phyloP scores from a whole-genome alignment of 2,329 filamentous ascomycete species.

The Xylaria sp. region DNA sequence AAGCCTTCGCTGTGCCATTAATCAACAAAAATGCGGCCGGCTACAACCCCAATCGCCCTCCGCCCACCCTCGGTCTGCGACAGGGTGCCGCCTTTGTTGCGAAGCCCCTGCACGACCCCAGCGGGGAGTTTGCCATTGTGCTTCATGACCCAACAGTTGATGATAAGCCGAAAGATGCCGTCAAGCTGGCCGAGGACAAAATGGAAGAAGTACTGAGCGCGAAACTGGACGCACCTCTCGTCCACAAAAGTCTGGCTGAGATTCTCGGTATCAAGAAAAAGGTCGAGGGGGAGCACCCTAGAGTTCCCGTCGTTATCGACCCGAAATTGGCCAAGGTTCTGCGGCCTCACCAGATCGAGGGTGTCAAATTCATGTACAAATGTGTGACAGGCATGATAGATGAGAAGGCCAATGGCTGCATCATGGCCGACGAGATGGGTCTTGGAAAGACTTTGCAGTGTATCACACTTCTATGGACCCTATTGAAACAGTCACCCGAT shows the following conservation, averaged over 20 bases:
- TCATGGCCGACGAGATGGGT: constrained; percentile 99
- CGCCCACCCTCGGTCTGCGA: constrained; percentile 87
- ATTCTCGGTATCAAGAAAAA: constrained; percentile 95
- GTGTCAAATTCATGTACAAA: constrained; percentile 96
- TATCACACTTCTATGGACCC: constrained; percentile 95
- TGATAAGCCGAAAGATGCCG: constrained; percentile 73
- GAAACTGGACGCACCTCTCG: constrained; percentile 78
- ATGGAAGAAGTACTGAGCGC: constrained; percentile 53
- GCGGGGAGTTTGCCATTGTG: constrained; percentile 95
- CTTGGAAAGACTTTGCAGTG: constrained; percentile 97
- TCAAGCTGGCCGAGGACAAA: constrained; percentile 58
- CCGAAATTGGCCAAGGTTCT: constrained; percentile 88
- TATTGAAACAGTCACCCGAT: constrained; percentile 94
- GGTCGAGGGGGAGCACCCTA: constrained; percentile 80
- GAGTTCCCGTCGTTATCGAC: constrained; percentile 97
- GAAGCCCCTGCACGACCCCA: constrained; percentile 91
- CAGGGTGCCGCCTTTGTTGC: constrained; percentile 86
- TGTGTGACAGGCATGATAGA: constrained; percentile 97
- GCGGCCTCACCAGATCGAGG: constrained; percentile 96
- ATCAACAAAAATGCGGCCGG: constrained; percentile 78
- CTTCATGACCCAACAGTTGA: constrained; percentile 95
- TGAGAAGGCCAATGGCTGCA: constrained; percentile 92
- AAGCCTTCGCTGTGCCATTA: constrained; percentile 84
- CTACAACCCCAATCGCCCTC: constrained; percentile 83
- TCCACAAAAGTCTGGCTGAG: constrained; percentile 95